phyloP scores from a whole-genome alignment of 805 yeast species.

The Danielia oregonensis region DNA sequence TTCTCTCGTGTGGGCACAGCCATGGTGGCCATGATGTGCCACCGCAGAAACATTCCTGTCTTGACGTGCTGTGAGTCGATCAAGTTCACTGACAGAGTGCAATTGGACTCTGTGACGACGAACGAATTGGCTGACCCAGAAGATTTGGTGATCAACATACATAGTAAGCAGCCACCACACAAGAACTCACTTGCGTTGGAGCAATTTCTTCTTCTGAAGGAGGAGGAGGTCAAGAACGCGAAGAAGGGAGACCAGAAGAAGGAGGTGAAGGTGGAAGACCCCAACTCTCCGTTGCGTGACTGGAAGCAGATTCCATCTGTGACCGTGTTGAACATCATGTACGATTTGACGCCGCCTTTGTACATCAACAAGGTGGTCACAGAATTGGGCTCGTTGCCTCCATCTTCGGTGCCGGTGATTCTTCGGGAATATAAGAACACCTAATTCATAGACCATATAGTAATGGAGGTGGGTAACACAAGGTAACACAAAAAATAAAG shows the following conservation, averaged over 20 bases:
- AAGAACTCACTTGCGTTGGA: slow-evolving; percentile 63
- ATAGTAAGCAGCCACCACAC: slow-evolving; percentile 49
- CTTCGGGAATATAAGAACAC: slow-evolving; percentile 80
- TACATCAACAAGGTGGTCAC: slow-evolving; percentile 93
- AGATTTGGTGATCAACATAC: slow-evolving; percentile 52
- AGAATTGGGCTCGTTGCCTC: slow-evolving; percentile 94
- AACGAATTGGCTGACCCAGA: slow-evolving; percentile 86
- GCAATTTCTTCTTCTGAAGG: slow-evolving; percentile 50
- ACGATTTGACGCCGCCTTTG: slow-evolving; percentile 92
- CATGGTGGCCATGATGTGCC: slow-evolving; percentile 85
- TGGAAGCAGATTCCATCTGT: slow-evolving; percentile 64
- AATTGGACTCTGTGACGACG: slow-evolving; percentile 89
- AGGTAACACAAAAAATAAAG: too few relatives aligned
- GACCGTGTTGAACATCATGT: slow-evolving; percentile 79
- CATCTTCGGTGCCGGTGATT: slow-evolving; percentile 97
- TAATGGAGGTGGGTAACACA: not conserved
- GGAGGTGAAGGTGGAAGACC: slow-evolving; percentile 13
- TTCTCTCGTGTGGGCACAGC: slow-evolving; percentile 96
- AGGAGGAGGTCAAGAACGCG: slow-evolving; percentile 25
- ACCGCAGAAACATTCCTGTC: slow-evolving; percentile 86
- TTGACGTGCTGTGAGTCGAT: slow-evolving; percentile 93
- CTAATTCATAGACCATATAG: too few relatives aligned
- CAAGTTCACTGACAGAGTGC: slow-evolving; percentile 93
- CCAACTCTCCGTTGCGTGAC: slow-evolving; percentile 46
- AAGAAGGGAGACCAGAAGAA: slow-evolving; percentile 20